Conservation (phyloP, 345 rosid species). For the Euphorbia peplus region DNA sequence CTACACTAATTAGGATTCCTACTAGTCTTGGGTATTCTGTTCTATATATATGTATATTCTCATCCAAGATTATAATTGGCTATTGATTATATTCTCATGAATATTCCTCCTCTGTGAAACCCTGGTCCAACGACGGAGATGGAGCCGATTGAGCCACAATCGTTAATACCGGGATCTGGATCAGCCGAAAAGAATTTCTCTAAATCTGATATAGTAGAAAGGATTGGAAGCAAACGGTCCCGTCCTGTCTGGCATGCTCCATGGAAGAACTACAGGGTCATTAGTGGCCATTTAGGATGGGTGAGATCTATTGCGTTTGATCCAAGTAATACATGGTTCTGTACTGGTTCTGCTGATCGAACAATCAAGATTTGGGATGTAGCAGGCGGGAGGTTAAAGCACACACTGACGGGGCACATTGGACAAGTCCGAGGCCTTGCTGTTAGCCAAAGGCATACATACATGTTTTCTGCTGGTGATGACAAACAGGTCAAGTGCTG, state of each 20-base stretch:
- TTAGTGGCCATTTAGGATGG: constrained; percentile 99
- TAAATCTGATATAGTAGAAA: constrained; percentile 86
- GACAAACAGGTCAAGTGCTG: constrained; percentile 99
- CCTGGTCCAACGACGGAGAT: constrained; percentile 41
- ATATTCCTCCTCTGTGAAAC: no score
- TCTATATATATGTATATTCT: no score
- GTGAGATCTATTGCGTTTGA: constrained; percentile 95
- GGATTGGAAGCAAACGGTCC: constrained; percentile 97
- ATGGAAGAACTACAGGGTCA: constrained; percentile 99
- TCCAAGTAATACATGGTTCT: constrained; percentile 96
- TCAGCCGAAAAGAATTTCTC: constrained; percentile 54
- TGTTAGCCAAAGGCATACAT: constrained; percentile 79
- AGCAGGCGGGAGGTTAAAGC: constrained; percentile 82
- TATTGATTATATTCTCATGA: no score
- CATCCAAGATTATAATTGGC: no score
- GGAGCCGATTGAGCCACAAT: constrained; percentile 89
- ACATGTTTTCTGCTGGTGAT: constrained; percentile 99
- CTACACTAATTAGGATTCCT: no score
- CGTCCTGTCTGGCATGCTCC: constrained; percentile 97
- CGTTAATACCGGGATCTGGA: constrained; percentile 84
- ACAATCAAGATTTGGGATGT: constrained; percentile 99
- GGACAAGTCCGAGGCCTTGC: constrained; percentile 98
- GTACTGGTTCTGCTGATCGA: constrained; percentile 98
- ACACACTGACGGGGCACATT: constrained; percentile 92
- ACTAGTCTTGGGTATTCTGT: no score